Base-by-base conservation (phyloP, 2,329 filamentous ascomycete species). In the Botrytis sinoallii region DNA sequence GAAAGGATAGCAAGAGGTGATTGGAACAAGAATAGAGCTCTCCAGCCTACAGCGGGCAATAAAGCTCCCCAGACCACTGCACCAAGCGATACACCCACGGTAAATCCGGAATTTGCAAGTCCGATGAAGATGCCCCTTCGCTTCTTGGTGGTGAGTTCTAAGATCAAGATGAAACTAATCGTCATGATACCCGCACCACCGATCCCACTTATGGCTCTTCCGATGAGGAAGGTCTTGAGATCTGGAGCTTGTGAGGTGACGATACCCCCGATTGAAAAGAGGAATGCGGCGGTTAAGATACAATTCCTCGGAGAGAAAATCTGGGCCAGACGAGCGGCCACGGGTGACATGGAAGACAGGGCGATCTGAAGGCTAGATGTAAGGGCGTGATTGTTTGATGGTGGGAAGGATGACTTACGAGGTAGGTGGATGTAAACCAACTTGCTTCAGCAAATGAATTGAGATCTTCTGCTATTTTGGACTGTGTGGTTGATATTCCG, bases 381-480 rank as follows among this genome's bases (percentile, higher is more conserved):
- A 25, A 71, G 70, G n/a, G 48, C 38, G 44, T 71, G 46, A 57
- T 22, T 20, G 29, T 59, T 14, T 46, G 52, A 70, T 70, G 25
- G 22, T 42, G n/a, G 20, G 40, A 70, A 32, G n/a, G 59, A 22
- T n/a, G 61, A 70, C 76, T 72, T 81, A 85, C 84, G 81, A 96
- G 85, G 80, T 93, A 97, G 3, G 91, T 86, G 46, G 92, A 93
- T 12, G 92, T 94, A 80, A 96, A 94, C 93, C 93, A 97, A 81
- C 89, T 92, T 52, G 90, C 90, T 72, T 89, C 85, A 73, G 90
- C 89, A 79, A 93, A 94, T 1, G 92, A 89, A 82, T 93, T 86
- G 2, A 97, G 85, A 76, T 95, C 93, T 12, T 87, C 87, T 3
- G 93, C 93, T 76, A 97, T 93, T 68, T 86, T 86, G 12, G 91